A percentile compares a stretch with the other conserved stretches of the same genome.
Conservation (phyloP, 2,329 filamentous ascomycete species). For the Thyridium curvatum region DNA sequence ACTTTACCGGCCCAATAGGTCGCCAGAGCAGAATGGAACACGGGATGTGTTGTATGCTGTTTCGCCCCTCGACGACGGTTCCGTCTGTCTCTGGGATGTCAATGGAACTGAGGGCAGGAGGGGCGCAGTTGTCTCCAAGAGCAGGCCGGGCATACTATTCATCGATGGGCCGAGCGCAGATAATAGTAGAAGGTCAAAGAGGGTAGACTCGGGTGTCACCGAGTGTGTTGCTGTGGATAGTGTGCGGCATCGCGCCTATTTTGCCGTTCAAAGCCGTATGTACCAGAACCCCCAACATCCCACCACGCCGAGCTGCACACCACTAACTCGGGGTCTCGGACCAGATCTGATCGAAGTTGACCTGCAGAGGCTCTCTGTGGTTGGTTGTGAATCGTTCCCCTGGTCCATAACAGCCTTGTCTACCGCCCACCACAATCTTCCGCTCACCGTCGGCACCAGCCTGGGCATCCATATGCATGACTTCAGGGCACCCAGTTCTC, state of each 20-base stretch:
- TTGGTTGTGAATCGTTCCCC: conserved; percentile 67
- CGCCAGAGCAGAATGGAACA: too few species aligned
- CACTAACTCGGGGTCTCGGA: neutral
- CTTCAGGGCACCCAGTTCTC: conserved; percentile 41
- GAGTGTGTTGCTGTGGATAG: conserved; percentile 81
- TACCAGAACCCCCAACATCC: conserved; percentile 8
- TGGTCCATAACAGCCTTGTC: conserved; percentile 83
- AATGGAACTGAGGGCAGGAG: conserved; percentile 45
- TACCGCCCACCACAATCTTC: conserved; percentile 55
- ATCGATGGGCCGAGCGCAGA: conserved; percentile 40
- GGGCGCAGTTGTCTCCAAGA: conserved; percentile 61
- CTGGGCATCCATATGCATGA: conserved; percentile 80
- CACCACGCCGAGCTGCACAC: neutral
- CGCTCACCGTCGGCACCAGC: conserved; percentile 79
- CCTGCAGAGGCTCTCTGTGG: conserved; percentile 62
- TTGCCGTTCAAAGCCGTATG: conserved; percentile 69
- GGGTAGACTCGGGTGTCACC: conserved; percentile 66
- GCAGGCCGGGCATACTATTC: conserved; percentile 61
- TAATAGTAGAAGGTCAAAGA: conserved; percentile 46
- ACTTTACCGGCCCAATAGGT: conserved; percentile 44
- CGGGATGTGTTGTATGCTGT: conserved; percentile 50
- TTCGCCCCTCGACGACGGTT: conserved; percentile 78
- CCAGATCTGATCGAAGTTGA: conserved; percentile 73
- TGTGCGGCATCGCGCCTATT: conserved; percentile 60
- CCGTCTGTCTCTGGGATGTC: conserved; percentile 81